Conservation (phyloP, 345 rosid genomes). For the Viola odorata region DNA sequence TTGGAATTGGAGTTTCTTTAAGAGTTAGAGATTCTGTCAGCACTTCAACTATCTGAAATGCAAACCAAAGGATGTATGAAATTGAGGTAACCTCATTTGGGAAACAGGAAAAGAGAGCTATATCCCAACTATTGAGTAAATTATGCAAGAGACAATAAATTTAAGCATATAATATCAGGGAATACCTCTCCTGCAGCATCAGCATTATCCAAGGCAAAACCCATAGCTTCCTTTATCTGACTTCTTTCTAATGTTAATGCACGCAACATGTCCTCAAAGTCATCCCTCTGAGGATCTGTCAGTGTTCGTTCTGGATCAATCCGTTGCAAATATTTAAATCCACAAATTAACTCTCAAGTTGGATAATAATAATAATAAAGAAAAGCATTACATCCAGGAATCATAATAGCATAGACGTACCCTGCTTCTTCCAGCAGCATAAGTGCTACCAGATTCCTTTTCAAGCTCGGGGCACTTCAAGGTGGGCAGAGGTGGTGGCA, state of each 20-base stretch:
- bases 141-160: not conserved
- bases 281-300: conserved; percentile 95
- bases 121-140: not conserved
- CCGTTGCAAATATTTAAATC: conserved; percentile 46
- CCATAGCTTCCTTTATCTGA: conserved; percentile 96
- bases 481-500: conserved; percentile 84
- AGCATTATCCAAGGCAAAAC: conserved; percentile 91
- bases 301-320: conserved; percentile 75
- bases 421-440: conserved; percentile 99
- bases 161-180: not conserved
- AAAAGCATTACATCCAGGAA: not conserved
- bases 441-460: conserved; percentile 74
- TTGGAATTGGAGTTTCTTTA: conserved; percentile 90
- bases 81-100: not conserved
- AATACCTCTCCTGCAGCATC: conserved; percentile 99
- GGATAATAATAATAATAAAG: not conserved
- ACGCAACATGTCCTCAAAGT: conserved; percentile 96
- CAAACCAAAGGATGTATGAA: not conserved
- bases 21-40: conserved; percentile 95
- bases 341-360: conserved; percentile 6
- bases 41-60: conserved; percentile 84
- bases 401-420: conserved; percentile 33
- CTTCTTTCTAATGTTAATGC: conserved; percentile 90
- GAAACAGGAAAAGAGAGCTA: too few relatives aligned
- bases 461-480: conserved; percentile 74